A percentile compares a stretch with the other conserved stretches of the same genome.
These are phyloP conservation scores for Penstemon davidsonii DNA, from an alignment of 257 asterid genomes.

Conservation along the genomic window DNA sequence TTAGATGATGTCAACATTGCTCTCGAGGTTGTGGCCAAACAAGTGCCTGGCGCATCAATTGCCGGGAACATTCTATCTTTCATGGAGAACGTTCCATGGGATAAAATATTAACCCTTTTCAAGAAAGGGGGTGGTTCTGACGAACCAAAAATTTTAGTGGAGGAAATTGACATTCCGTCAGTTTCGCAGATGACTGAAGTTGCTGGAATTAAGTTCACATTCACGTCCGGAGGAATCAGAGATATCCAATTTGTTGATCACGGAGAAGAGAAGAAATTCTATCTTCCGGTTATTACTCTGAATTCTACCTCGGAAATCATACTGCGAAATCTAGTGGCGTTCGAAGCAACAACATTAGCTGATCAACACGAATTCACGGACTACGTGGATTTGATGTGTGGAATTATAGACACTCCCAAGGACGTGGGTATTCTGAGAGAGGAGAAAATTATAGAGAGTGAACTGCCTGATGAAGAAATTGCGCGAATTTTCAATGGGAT, in stretches of 20 bases:
- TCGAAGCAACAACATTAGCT: conserved; percentile 39
- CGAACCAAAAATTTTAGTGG: neutral
- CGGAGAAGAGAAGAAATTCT: conserved; percentile 21
- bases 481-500: conserved; percentile 28
- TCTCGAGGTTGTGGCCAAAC: conserved; percentile 3
- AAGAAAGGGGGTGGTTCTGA: neutral
- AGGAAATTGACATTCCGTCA: conserved; percentile 40
- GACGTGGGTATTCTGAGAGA: conserved; percentile 24
- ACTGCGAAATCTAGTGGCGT: conserved; percentile 54
- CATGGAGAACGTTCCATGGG: conserved; percentile 2
- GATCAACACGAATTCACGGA: conserved; percentile 20
- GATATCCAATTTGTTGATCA: conserved; percentile 30
- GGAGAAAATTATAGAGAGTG: conserved; percentile 1
- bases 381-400: conserved; percentile 35
- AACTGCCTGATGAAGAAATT: conserved; percentile 21
- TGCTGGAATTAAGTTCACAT: conserved; percentile 29
- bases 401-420: conserved; percentile 37
- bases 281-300: conserved; percentile 48
- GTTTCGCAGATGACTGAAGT: conserved; percentile 31
- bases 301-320: conserved; percentile 42
- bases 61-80: neutral
- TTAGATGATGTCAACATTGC: neutral
- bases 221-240: conserved; percentile 32
- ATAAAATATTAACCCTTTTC: conserved; percentile 5
- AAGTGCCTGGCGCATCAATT: conserved; percentile 9